phyloP scores from a whole-genome alignment of 1,284 basidiomycete species.

The Ustilago cynodontis region DNA sequence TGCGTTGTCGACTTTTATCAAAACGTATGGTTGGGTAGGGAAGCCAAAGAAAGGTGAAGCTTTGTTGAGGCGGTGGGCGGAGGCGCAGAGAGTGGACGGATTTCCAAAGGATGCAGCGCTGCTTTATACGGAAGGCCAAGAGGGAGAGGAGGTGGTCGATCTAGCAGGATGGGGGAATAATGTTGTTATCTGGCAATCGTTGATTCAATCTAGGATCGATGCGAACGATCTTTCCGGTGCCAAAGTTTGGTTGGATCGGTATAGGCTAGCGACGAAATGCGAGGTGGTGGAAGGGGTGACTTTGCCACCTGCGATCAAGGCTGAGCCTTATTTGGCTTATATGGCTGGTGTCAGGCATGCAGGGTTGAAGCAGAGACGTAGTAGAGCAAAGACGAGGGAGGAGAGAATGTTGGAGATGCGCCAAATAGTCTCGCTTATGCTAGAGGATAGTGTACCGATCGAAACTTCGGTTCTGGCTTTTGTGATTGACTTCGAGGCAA shows the following conservation, averaged over 20 bases:
- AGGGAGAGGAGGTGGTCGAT: slow-evolving; percentile 13
- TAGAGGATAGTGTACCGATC: slow-evolving; percentile 21
- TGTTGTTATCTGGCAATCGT: slow-evolving; percentile 26
- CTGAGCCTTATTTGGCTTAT: slow-evolving; percentile 36
- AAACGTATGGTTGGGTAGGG: slow-evolving; percentile 14
- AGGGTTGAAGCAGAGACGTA: neutral
- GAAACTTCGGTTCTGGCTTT: slow-evolving; percentile 31
- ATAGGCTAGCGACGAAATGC: slow-evolving; percentile 12
- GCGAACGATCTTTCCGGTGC: slow-evolving; percentile 26
- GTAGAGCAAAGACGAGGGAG: neutral
- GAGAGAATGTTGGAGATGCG: slow-evolving; percentile 4
- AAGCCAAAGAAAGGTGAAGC: slow-evolving; percentile 26
- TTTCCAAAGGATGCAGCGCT: neutral
- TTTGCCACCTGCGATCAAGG: slow-evolving; percentile 5
- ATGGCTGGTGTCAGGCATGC: slow-evolving; percentile 25
- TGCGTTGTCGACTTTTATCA: slow-evolving; percentile 31
- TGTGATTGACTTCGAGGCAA: slow-evolving; percentile 32
- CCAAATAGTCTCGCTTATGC: slow-evolving; percentile 18
- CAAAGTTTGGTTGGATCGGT: slow-evolving; percentile 35
- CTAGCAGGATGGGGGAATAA: slow-evolving; percentile 41
- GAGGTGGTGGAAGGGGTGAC: neutral
- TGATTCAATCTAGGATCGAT: slow-evolving; percentile 29
- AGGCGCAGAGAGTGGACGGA: slow-evolving; percentile 11
- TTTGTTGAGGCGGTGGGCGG: slow-evolving; percentile 29
- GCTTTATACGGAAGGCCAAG: too few relatives aligned